Percentiles rank a stretch among this genome's conserved stretches.
Conservation (phyloP, 2,329 filamentous ascomycete genomes). For the Clarireedia sp. region DNA sequence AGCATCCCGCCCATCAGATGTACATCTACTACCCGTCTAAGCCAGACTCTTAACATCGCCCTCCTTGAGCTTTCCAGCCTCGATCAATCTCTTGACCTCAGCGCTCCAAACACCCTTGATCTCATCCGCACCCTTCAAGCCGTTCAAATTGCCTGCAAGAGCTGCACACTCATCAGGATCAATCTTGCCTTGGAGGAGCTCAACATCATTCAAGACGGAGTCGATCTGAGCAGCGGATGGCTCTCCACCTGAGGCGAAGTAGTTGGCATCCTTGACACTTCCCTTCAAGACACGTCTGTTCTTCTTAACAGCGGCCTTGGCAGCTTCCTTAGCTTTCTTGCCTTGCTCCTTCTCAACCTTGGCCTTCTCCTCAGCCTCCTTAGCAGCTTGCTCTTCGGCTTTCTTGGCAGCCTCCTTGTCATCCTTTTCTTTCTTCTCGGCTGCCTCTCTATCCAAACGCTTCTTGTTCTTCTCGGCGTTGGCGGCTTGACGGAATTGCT, state of each 20-base stretch:
- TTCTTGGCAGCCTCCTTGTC: constrained; percentile 78
- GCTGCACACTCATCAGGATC: constrained; percentile 84
- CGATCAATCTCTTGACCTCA: constrained; percentile 71
- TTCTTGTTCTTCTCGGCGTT: constrained; percentile 96
- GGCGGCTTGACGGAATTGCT: constrained; percentile 89
- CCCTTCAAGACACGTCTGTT: constrained; percentile 96
- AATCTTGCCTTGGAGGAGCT: constrained; percentile 78
- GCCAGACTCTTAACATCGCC: constrained; percentile 64
- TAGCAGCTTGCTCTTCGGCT: constrained; percentile 69
- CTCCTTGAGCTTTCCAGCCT: constrained; percentile 77
- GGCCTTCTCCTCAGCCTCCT: constrained; percentile 78
- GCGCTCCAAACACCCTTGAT: constrained; percentile 78
- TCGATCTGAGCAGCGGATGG: constrained; percentile 73
- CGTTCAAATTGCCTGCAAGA: constrained; percentile 71
- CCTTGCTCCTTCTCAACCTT: constrained; percentile 74
- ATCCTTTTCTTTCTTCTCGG: constrained; percentile 78
- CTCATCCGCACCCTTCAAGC: constrained; percentile 69
- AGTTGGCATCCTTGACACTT: constrained; percentile 95
- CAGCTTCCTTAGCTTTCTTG: constrained; percentile 98
- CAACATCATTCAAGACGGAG: constrained; percentile 73
- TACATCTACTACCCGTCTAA: constrained; percentile 11
- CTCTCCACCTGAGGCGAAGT: constrained; percentile 70
- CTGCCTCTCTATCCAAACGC: constrained; percentile 80
- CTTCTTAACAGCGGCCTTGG: constrained; percentile 99
- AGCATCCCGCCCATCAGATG: not conserved